Percentiles rank a stretch among this genome's conserved stretches.
Evolutionary conservation across 1,284 basidiomycete species (phyloP).

Genomic region (Ustilago bromivora): DNA sequence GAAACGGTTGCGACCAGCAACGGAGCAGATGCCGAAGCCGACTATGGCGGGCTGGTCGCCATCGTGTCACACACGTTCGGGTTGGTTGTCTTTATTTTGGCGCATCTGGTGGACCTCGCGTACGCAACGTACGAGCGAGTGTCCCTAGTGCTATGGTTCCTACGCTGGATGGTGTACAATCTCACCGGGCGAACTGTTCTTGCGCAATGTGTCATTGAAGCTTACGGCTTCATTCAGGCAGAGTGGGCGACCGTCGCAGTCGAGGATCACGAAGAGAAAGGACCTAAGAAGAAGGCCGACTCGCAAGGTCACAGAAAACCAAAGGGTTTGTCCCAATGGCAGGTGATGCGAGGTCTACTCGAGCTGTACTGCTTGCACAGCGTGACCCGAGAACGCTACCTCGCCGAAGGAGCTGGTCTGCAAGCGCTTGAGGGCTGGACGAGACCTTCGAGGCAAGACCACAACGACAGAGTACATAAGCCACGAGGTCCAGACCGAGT

Average conservation of each 20-base stretch:
- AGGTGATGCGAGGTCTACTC: constrained; percentile 61
- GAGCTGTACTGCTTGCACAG: constrained; percentile 64
- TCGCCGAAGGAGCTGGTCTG: constrained; percentile 62
- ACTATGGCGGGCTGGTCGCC: constrained; percentile 37
- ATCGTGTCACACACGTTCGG: constrained; percentile 38
- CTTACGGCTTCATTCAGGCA: constrained; percentile 58
- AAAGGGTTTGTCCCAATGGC: constrained; percentile 57
- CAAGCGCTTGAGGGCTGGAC: constrained; percentile 49
- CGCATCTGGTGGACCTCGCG: constrained; percentile 61
- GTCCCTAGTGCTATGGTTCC: constrained; percentile 59
- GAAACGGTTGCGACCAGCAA: neutral
- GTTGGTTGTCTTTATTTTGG: constrained; percentile 62
- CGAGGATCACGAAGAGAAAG: constrained; percentile 66
- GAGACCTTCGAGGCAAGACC: constrained; percentile 2
- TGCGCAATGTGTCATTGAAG: constrained; percentile 59
- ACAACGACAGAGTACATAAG: neutral
- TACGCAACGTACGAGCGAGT: constrained; percentile 47
- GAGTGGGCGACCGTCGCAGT: constrained; percentile 65
- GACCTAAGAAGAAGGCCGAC: constrained; percentile 22
- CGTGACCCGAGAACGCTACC: constrained; percentile 62
- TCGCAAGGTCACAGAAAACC: constrained; percentile 28
- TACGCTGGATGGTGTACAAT: constrained; percentile 63
- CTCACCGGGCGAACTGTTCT: constrained; percentile 64
- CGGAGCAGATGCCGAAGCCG: neutral
- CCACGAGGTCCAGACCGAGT: constrained; percentile 24